These are phyloP conservation scores for Drechslera avenae DNA, from an alignment of 2,329 filamentous ascomycete genomes.

Conservation along the genomic window DNA sequence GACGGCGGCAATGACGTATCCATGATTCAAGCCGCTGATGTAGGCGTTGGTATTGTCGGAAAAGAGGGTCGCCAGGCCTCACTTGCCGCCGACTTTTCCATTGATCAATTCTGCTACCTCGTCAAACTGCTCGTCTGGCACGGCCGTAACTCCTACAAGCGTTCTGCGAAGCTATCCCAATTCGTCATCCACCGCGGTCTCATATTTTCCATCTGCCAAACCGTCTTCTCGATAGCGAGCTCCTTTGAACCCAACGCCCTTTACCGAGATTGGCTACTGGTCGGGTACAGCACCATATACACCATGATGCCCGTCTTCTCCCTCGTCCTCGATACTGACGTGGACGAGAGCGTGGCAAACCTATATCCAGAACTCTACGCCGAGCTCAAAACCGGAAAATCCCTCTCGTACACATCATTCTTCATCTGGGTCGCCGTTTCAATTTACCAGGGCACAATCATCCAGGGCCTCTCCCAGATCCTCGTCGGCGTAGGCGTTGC, in stretches of 20 bases:
- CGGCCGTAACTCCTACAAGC: slow-evolving; percentile 95
- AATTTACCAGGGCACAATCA: slow-evolving; percentile 92
- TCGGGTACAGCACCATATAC: slow-evolving; percentile 95
- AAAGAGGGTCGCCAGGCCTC: slow-evolving; percentile 96
- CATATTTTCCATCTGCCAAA: slow-evolving; percentile 95
- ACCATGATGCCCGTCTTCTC: slow-evolving; percentile 93
- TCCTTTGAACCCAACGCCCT: slow-evolving; percentile 92
- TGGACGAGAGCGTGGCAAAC: slow-evolving; percentile 90
- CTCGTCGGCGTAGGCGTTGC: slow-evolving; percentile 68
- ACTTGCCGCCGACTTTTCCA: slow-evolving; percentile 93
- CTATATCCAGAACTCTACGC: slow-evolving; percentile 98
- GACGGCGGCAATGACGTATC: slow-evolving; percentile 98
- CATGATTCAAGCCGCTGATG: slow-evolving; percentile 98
- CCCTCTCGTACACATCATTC: slow-evolving; percentile 89
- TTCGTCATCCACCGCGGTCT: slow-evolving; percentile 98
- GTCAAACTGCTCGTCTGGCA: slow-evolving; percentile 99
- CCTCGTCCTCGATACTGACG: slow-evolving; percentile 90
- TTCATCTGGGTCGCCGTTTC: slow-evolving; percentile 96
- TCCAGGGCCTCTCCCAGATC: slow-evolving; percentile 91
- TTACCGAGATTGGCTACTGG: slow-evolving; percentile 93
- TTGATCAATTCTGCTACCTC: slow-evolving; percentile 91
- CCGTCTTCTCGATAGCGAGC: slow-evolving; percentile 93
- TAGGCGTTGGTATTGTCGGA: slow-evolving; percentile 96
- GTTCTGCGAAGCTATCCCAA: slow-evolving; percentile 91
- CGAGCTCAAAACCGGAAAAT: slow-evolving; percentile 87